Base-by-base conservation (phyloP, 495 filamentous ascomycete genomes). In the Rhypophila decipiens region DNA sequence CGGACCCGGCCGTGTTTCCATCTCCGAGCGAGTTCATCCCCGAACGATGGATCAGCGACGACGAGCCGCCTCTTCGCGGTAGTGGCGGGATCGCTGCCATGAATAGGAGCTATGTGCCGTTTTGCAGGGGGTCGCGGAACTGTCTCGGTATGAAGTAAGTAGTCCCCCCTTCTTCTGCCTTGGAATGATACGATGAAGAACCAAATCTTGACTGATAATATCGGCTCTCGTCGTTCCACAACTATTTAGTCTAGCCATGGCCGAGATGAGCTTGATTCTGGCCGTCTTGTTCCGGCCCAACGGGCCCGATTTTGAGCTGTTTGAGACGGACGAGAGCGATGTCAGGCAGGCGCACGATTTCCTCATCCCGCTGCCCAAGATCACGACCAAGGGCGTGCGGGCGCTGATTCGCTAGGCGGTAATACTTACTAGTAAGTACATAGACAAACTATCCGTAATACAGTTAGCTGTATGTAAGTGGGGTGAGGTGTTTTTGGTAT, bases 11-110 rank as follows among this genome's bases (percentile, higher is more conserved):
- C 2, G 60, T 68, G 5, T 71, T 67, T 47, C 66, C 62, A 0
- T 47, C 68, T 19, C 57, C 67, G 1, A 46, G 50, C 42, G 38
- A 43, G 10, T 73, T 68, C 46, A 47, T 52, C 4, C 72, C 70
- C 1, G 66, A 69, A 36, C 61, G 69, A 15, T 73, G 70, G 71
- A 42, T 69, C 8, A 59, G 50, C 8, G 65, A 66, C 19, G 31
- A 37, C 15, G n/a, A n/a, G n/a, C n/a, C n/a, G n/a, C n/a, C n/a
- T n/a, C 3, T 4, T 38, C 15, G 36, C 3, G 20, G n/a, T 17
- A 33, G 7, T 13, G 29, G 29, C 29, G 15, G 13, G 2, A 45
- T 40, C 8, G 50, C 65, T 7, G 66, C 60, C 11, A 56, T 50
- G 34, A 19, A 27, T 19, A 27, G 24, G 29, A 47, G 29, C 24